Evolutionary conservation across 257 asterid genomes (phyloP).

Genomic region (Thymus mandschuricus): DNA sequence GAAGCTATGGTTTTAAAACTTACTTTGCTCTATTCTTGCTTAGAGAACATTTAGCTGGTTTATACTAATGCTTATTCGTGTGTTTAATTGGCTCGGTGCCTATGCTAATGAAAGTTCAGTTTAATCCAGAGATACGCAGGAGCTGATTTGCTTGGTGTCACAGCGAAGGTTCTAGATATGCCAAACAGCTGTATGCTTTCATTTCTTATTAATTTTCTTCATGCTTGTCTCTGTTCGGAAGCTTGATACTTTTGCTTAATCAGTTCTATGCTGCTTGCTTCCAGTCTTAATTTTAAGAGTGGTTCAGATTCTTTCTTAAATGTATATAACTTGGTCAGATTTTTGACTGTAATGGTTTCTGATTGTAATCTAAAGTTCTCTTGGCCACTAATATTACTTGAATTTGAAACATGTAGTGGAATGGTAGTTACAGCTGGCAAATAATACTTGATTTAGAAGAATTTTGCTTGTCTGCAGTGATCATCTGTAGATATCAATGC

Average conservation of each 20-base stretch:
- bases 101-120: constrained; percentile 35
- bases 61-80: constrained; percentile 11
- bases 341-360: constrained; percentile 4
- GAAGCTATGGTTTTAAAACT: constrained; percentile 8
- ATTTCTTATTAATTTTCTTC: constrained; percentile 23
- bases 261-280: constrained; percentile 1
- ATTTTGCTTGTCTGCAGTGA: neutral
- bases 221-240: neutral
- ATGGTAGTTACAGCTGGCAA: neutral
- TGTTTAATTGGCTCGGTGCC: constrained; percentile 15
- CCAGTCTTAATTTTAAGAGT: constrained; percentile 5
- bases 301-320: constrained; percentile 14
- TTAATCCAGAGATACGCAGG: constrained; percentile 78
- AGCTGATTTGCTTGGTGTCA: constrained; percentile 82
- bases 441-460: constrained; percentile 15
- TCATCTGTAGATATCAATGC: neutral
- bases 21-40: constrained; percentile 2
- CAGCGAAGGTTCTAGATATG: constrained; percentile 84
- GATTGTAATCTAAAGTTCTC: neutral
- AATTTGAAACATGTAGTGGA: constrained; percentile 13
- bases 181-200: constrained; percentile 67
- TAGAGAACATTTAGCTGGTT: constrained; percentile 6
- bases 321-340: neutral
- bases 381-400: constrained; percentile 7
- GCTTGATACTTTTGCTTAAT: too few species aligned